Conservation (phyloP, 2,329 filamentous ascomycete species). For the Exserohilum turcica region DNA sequence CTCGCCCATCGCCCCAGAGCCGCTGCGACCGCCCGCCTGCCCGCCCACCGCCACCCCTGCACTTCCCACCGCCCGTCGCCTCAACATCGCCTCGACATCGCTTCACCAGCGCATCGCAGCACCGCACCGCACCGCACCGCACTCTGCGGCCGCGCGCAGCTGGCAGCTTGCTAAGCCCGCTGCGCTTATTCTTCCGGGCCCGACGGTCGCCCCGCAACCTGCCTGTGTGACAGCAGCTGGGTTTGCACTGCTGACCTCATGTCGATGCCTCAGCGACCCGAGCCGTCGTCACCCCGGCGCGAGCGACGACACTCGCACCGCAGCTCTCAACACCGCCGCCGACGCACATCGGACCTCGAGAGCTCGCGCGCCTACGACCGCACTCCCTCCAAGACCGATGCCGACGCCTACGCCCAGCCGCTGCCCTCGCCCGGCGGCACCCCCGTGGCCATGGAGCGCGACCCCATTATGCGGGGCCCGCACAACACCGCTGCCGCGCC, state of each 20-base stretch:
- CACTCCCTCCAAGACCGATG: conserved; percentile 46
- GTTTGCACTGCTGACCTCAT: conserved; percentile 40
- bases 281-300: conserved; percentile 63
- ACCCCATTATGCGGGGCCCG: conserved; percentile 57
- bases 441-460: conserved; percentile 53
- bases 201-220: conserved; percentile 4
- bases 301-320: conserved; percentile 61
- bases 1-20: conserved; percentile 32
- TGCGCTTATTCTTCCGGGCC: conserved; percentile 15
- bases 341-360: conserved; percentile 70
- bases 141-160: not conserved
- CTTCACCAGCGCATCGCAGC: no score
- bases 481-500: conserved; percentile 44
- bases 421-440: conserved; percentile 54
- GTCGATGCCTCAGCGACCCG: conserved; percentile 65
- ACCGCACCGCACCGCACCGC: not conserved
- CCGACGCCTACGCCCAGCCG: conserved; percentile 48
- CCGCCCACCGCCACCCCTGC: not conserved
- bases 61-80: not conserved
- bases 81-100: no score
- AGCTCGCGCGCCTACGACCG: conserved; percentile 56
- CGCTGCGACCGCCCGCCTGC: conserved; percentile 4
- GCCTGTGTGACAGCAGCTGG: conserved; percentile 24
- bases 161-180: conserved; percentile 11
- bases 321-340: conserved; percentile 59